Percentiles rank a stretch among this genome's conserved stretches.
These are phyloP conservation scores for Chaetothyriales sp. DNA, from an alignment of 2,329 filamentous ascomycete species.

Conservation along the genomic window DNA sequence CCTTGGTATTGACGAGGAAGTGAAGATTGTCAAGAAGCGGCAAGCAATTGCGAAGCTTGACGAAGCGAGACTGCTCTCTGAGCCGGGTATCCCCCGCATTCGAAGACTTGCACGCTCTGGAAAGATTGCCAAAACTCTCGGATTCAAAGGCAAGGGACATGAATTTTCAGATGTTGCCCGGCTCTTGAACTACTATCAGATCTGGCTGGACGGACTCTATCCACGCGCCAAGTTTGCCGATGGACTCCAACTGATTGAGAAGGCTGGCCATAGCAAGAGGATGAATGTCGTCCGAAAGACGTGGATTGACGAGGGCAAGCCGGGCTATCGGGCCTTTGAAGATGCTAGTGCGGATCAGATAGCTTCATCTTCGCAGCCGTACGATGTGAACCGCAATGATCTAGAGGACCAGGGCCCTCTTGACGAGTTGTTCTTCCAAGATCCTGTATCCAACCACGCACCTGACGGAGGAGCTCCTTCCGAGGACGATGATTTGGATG, in stretches of 20 bases:
- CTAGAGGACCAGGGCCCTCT: neutral
- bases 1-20: conserved; percentile 73
- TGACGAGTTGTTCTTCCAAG: neutral
- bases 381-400: neutral
- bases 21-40: conserved; percentile 65
- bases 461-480: neutral
- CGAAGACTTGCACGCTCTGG: conserved; percentile 30
- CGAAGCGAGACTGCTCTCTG: conserved; percentile 68
- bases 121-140: conserved; percentile 11
- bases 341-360: neutral
- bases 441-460: neutral
- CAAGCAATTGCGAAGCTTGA: conserved; percentile 76
- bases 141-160: conserved; percentile 81
- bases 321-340: conserved; percentile 12
- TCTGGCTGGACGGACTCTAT: conserved; percentile 94
- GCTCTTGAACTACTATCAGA: conserved; percentile 78
- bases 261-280: conserved; percentile 71
- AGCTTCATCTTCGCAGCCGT: conserved; percentile 1
- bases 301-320: conserved; percentile 64
- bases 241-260: conserved; percentile 80
- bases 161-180: conserved; percentile 81
- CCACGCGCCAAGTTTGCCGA: conserved; percentile 90
- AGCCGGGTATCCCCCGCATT: conserved; percentile 70
- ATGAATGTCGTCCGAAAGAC: conserved; percentile 61
- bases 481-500: conserved; percentile 10